Evolutionary conservation across 1,284 basidiomycete genomes (phyloP), one percentile per base, ranked within the genome.

Genomic region (Psilocybe mexicana): DNA sequence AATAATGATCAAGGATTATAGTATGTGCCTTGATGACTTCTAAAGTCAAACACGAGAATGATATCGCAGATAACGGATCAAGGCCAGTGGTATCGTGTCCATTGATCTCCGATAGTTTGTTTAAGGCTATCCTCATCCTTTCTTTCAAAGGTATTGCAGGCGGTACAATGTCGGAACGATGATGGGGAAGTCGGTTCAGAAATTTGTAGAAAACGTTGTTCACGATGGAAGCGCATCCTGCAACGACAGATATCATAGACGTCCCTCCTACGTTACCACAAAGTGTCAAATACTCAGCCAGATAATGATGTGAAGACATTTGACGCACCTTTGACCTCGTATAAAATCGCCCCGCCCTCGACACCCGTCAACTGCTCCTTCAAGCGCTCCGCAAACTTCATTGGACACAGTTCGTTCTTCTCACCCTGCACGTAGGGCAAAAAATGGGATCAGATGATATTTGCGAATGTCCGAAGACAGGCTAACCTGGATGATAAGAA

Each of bases 401-500:
- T 70, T 1, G 86, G 82, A 61, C 79, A 83, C 7, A 78, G 69
- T 33, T 81, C 76, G 61, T 82, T 86, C 14, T 75, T 72, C 60
- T 90, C 86, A 4, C 86, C 85, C 88, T 90, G 62, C 5, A 43
- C 42, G 6, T 18, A 18, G 18, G 18, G 18, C 18, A 18, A 18
- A 18, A 18, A 60, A 45, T n/a, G 14, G 18, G 46, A 33, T 63
- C 35, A 64, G 33, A 23, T 51, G 8, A n/a, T 35, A 40, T 12
- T n/a, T 14, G 47, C 30, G 40, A 25, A 28, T 40, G 28, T 54
- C 24, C 43, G 57, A 24, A 42, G 42, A 28, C 61, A 8, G 10
- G 64, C 76, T 35, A 52, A 89, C 89, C 72, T 91, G 89, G 52
- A 91, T 79, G n/a, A 91, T 81, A 23, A 91, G 73, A 11, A 87